phyloP scores from a whole-genome alignment of 176 grass and related monocot species.

The Oryza glumipatula region DNA sequence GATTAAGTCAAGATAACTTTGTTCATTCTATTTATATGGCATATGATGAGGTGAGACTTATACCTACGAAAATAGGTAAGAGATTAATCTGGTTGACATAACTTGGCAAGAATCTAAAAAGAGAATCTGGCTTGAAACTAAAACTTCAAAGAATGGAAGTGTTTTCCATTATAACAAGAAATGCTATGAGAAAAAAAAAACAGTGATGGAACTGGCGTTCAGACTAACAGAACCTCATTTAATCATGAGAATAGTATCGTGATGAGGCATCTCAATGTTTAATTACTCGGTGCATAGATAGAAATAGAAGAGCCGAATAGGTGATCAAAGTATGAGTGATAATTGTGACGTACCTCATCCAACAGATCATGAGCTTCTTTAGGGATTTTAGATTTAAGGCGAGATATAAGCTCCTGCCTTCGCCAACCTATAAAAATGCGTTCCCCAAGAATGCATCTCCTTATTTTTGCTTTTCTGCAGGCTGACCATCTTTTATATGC shows the following conservation, averaged over 20 bases:
- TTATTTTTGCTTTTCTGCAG: conserved; percentile 64
- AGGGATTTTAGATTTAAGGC: conserved; percentile 56
- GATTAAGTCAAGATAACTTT: background rate
- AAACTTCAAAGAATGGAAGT: conserved; percentile 10
- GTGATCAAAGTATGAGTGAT: background rate
- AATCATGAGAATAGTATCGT: conserved; percentile 36
- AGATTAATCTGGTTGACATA: background rate
- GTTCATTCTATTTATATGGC: background rate
- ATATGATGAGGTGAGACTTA: background rate
- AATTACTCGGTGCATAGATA: conserved; percentile 28
- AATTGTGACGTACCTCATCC: conserved; percentile 61
- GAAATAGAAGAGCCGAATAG: conserved; percentile 2
- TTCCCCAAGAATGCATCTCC: conserved; percentile 78
- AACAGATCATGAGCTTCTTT: conserved; percentile 68
- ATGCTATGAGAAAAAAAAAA: background rate
- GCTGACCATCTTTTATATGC: conserved; percentile 55
- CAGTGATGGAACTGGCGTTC: background rate
- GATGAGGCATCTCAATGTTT: conserved; percentile 9
- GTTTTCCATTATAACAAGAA: conserved; percentile 20
- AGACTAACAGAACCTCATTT: conserved; percentile 22
- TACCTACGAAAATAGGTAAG: background rate
- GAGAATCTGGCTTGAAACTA: background rate
- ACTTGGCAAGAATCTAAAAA: conserved; percentile 31
- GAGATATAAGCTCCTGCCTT: conserved; percentile 73
- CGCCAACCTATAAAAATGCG: conserved; percentile 86